These are phyloP conservation scores for Sarocladium strictum DNA, from an alignment of 2,329 filamentous ascomycete genomes.

Conservation along the genomic window DNA sequence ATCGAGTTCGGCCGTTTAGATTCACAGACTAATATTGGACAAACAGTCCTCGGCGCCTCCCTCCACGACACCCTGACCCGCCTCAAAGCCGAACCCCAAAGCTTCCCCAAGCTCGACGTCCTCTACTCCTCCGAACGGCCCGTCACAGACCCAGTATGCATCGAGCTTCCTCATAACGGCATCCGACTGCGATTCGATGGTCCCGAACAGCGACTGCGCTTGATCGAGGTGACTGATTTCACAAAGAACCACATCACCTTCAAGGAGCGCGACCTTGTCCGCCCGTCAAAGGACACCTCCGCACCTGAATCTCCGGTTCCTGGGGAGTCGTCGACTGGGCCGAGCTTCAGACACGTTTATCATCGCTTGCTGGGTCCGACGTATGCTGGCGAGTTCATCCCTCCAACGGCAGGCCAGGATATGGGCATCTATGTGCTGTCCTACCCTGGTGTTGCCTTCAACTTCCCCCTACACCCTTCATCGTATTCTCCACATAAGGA, in stretches of 20 bases:
- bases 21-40: background rate
- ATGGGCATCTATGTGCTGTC: conserved; percentile 82
- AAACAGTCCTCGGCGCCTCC: conserved; percentile 75
- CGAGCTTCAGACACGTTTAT: conserved; percentile 84
- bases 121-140: conserved; percentile 72
- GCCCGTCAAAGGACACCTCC: conserved; percentile 41
- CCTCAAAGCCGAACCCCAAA: conserved; percentile 79
- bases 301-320: conserved; percentile 26
- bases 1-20: background rate
- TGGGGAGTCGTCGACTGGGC: conserved; percentile 44
- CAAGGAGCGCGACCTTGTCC: conserved; percentile 71
- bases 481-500: conserved; percentile 73
- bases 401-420: conserved; percentile 48
- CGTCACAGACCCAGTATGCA: conserved; percentile 65
- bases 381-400: conserved; percentile 87
- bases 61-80: conserved; percentile 84
- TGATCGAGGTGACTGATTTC: conserved; percentile 91
- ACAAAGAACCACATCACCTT: conserved; percentile 78
- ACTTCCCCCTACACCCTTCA: conserved; percentile 70
- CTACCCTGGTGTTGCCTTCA: conserved; percentile 91
- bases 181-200: conserved; percentile 89
- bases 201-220: conserved; percentile 79
- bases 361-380: conserved; percentile 89
- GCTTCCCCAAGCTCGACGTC: conserved; percentile 78
- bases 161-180: conserved; percentile 78